These are phyloP conservation scores for Ampelocalamus luodianensis DNA, from an alignment of 176 grass and related monocot genomes.

Conservation along the genomic window DNA sequence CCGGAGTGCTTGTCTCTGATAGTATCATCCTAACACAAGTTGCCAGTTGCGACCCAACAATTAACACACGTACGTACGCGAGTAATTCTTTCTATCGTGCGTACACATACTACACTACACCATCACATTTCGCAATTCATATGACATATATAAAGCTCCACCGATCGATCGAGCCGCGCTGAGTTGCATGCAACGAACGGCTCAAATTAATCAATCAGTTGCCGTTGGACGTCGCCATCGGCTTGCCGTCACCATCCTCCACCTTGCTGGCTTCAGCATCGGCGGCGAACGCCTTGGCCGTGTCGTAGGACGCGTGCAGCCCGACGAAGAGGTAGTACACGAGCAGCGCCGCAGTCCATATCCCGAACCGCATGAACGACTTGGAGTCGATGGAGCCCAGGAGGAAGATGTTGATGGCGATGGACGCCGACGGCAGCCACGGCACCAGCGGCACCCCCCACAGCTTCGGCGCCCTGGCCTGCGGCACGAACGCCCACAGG, in stretches of 20 bases:
- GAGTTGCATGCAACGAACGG: neutral
- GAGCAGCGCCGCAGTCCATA: constrained; percentile 68
- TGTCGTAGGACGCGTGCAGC: constrained; percentile 46
- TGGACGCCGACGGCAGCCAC: constrained; percentile 76
- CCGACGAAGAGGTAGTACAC: constrained; percentile 92
- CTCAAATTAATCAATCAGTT: neutral
- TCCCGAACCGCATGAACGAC: constrained; percentile 76
- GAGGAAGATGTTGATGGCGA: constrained; percentile 85
- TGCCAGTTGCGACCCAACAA: no score
- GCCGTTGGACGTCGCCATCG: neutral
- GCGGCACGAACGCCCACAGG: constrained; percentile 41
- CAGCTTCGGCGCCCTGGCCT: constrained; percentile 56
- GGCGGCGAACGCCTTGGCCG: constrained; percentile 20
- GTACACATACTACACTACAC: neutral
- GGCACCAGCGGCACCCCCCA: constrained; percentile 73
- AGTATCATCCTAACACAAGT: no score
- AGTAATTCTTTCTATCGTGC: no score
- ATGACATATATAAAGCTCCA: neutral
- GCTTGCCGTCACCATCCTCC: constrained; percentile 39
- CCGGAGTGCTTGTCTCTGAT: no score
- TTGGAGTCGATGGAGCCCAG: constrained; percentile 84
- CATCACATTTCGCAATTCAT: neutral
- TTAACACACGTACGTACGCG: no score
- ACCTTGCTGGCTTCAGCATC: neutral
- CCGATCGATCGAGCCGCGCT: neutral